Base-by-base conservation (phyloP, 768 basidiomycete genomes). In the Mrakia gelida region DNA sequence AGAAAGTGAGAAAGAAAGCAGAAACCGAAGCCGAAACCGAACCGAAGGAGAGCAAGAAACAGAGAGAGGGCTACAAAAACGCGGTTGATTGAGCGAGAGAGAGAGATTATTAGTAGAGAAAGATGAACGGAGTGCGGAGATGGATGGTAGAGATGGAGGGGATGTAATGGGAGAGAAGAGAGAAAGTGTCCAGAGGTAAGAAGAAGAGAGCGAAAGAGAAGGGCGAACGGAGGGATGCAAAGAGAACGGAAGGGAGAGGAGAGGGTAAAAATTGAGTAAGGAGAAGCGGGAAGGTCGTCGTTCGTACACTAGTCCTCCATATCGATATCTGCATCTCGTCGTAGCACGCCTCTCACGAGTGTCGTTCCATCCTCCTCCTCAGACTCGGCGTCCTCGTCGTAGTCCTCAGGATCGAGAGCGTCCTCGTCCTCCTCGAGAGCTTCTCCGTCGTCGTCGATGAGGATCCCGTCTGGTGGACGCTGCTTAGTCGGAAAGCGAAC, bases 401-500 rank as follows among this genome's bases (percentile, higher is more conserved):
- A 75, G 2, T 79, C 74, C 13, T 79, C 78, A 10, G 54, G 81
- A 26, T 83, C 83, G 62, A 76, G 71, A n/a, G 81, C 83, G 49
- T 82, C 83, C 21, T 81, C 83, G 38, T 84, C 81, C 26, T 82
- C 81, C 32, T 82, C 81, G 28, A 83, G 77, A 32, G 80, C 65
- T 18, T 78, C 81, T 65, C 77, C 84, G n/a, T 84, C 82, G 84
- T 87, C 88, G 79, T 92, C 91, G 80, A 90, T 88, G 82, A 79
- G 49, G 16, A 93, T 92, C 75, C 94, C 92, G 80, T 93, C 92
- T 56, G 91, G 43, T 26, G 71, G 90, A 59, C 88, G 89, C n/a
- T 81, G 71, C 73, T 74, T 16, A 45, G 16, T 30, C 43, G 21
- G 49, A 28, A n/a, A 63, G 26, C 30, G 11, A 65, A 21, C 82